Conservation (phyloP, 805 yeast genomes). For the Sungouiella blattae region DNA sequence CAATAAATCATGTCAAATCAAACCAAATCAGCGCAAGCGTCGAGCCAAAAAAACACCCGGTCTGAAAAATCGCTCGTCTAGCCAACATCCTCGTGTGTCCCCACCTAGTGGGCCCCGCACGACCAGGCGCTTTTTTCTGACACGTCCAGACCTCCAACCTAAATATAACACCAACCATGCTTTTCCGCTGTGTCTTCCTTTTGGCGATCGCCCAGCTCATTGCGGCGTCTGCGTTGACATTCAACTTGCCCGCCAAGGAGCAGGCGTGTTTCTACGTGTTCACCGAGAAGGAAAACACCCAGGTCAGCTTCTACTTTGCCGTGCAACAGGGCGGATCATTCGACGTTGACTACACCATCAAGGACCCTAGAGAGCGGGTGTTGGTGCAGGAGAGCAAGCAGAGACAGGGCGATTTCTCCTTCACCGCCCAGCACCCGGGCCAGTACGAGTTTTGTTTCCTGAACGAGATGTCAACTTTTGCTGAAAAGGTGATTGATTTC, state of each 20-base stretch:
- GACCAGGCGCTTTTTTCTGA: slow-evolving; percentile 4
- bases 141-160: slow-evolving; percentile 5
- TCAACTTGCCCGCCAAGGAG: slow-evolving; percentile 72
- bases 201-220: slow-evolving; percentile 30
- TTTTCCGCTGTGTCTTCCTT: slow-evolving; percentile 13
- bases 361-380: slow-evolving; percentile 53
- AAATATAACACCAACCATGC: slow-evolving; percentile 9
- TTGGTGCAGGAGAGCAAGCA: slow-evolving; percentile 56
- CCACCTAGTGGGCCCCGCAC: slow-evolving; percentile 1
- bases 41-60: too few relatives aligned
- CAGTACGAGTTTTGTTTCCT: slow-evolving; percentile 87
- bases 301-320: slow-evolving; percentile 74
- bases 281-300: slow-evolving; percentile 56
- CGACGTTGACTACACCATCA: slow-evolving; percentile 69
- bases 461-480: slow-evolving; percentile 75
- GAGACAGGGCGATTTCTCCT: slow-evolving; percentile 77
- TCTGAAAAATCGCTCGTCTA: too few relatives aligned
- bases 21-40: too few relatives aligned
- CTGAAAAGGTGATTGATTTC: slow-evolving; percentile 81
- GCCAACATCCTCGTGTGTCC: not conserved
- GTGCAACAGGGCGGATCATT: slow-evolving; percentile 79
- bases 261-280: slow-evolving; percentile 67
- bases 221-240: slow-evolving; percentile 61
- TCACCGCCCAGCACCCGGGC: slow-evolving; percentile 62
- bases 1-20: too few relatives aligned